Conservation (phyloP, 805 yeast species). For the Schwanniomyces pseudopolymorphus region DNA sequence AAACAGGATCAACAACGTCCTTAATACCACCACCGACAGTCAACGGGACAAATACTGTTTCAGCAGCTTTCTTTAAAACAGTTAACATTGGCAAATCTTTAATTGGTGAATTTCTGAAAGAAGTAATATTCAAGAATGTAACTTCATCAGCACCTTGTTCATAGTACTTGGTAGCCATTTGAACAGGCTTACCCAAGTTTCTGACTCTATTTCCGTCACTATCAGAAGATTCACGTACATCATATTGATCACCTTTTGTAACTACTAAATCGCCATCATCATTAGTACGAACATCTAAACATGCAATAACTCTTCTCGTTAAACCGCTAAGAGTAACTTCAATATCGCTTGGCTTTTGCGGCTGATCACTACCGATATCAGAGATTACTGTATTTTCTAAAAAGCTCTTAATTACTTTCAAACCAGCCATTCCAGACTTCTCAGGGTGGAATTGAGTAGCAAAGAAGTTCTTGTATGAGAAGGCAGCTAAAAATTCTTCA, state of each 20-base stretch:
- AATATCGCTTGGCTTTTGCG: slow-evolving; percentile 23
- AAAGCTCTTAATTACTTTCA: slow-evolving; percentile 72
- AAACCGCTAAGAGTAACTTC: slow-evolving; percentile 56
- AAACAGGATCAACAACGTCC: slow-evolving; percentile 80
- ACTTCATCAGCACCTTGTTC: slow-evolving; percentile 97
- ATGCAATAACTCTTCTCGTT: slow-evolving; percentile 90
- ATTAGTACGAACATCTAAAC: slow-evolving; percentile 94
- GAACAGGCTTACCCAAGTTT: slow-evolving; percentile 95
- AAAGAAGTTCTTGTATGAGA: slow-evolving; percentile 72
- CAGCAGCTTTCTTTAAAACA: slow-evolving; percentile 78
- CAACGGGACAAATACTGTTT: slow-evolving; percentile 91
- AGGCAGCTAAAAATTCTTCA: slow-evolving; percentile 81
- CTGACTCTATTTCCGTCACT: slow-evolving; percentile 59
- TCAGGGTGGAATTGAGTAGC: slow-evolving; percentile 99
- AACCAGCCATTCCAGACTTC: slow-evolving; percentile 90
- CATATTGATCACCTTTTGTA: slow-evolving; percentile 98
- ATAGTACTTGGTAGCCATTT: slow-evolving; percentile 86
- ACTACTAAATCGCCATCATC: slow-evolving; percentile 95
- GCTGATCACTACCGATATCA: slow-evolving; percentile 14
- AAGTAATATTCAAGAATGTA: slow-evolving; percentile 91
- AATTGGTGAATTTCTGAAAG: slow-evolving; percentile 91
- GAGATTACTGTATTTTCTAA: slow-evolving; percentile 46
- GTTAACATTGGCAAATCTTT: slow-evolving; percentile 95
- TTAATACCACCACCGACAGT: slow-evolving; percentile 99
- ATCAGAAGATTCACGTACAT: slow-evolving; percentile 70